Base-by-base conservation (phyloP, 2,329 filamentous ascomycete species). In the Colletotrichum truncatum region DNA sequence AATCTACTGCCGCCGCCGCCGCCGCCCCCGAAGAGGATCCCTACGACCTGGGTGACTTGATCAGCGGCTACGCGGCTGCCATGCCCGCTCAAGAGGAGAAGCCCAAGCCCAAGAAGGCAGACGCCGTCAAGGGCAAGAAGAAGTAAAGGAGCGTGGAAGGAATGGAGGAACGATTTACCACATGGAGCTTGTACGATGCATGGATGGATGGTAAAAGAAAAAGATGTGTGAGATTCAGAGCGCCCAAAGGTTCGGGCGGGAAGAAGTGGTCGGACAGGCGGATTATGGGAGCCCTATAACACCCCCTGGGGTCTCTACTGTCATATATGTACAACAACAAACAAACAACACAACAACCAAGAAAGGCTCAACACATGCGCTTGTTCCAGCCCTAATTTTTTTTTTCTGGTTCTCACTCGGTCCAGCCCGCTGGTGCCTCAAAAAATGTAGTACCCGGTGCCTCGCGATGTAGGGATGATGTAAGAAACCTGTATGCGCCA, bases 11-110 rank as follows among this genome's bases (percentile, higher is more conserved):
- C 10, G 65, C 58, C 18, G 55, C 55, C 30, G 16, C 64, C 25
- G 61, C 68, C 11, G 62, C 63, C 45, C 63, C 64, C 5, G 70
- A 64, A 25, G 70, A 70, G 39, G 73, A 64, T 3, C 69, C 70
- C 36, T 72, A 72, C 51, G 76, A 74, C 26, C 77, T 86, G 67
- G 77, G 78, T n/a, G 85, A 87, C 70, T 69, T 89, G 67, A 83
- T 89, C 64, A 78, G 81, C 14, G 79, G 78, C 7, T 89, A 87
- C 72, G 80, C 78, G 32, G 61, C 48, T 36, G 14, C 34, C 16
- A 36, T 62, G 18, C 73, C 77, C 9, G 74, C 80, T 68, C 78
- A 81, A 30, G 72, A 72, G n/a, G 66, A 55, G 6, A 57, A 76
- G 2, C 74, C 76, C 70, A 76, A 77, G 67, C 73, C 76, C 43